A percentile compares a stretch with the other conserved stretches of the same genome.
These are phyloP conservation scores for Phoenix dactylifera DNA, from an alignment of 176 grass and related monocot species.

Conservation along the genomic window DNA sequence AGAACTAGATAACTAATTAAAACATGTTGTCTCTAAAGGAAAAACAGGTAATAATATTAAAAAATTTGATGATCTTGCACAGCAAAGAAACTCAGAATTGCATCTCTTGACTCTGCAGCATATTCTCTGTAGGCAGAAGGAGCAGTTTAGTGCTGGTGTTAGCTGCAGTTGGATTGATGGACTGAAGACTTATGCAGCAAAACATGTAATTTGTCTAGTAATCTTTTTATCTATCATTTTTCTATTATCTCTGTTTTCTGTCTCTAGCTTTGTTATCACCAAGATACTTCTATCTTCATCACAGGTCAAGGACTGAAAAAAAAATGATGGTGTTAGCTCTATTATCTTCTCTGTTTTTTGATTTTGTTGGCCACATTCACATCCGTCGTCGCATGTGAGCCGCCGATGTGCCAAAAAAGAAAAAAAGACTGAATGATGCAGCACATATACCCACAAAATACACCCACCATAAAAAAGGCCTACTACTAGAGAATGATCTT, in stretches of 20 bases:
- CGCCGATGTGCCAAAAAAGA: no score
- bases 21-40: no score
- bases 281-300: constrained; percentile 2
- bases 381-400: no score
- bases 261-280: background rate
- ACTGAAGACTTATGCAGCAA: constrained; percentile 70
- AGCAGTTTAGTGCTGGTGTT: constrained; percentile 95
- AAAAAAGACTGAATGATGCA: constrained; percentile 9
- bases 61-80: no score
- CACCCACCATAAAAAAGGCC: constrained; percentile 70
- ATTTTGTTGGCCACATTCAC: no score
- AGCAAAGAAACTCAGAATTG: background rate
- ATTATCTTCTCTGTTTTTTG: no score
- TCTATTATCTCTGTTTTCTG: background rate
- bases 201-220: constrained; percentile 34
- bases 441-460: constrained; percentile 58
- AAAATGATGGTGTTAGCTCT: constrained; percentile 2
- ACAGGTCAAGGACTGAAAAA: constrained; percentile 72
- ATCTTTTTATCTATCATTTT: background rate
- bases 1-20: no score
- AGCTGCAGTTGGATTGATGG: constrained; percentile 97
- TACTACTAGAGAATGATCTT: constrained; percentile 95
- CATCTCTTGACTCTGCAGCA: constrained; percentile 34
- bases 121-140: constrained; percentile 95
- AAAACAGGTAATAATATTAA: no score